Evolutionary conservation across 2,329 filamentous ascomycete species (phyloP).

Genomic region (Tolypocladium sp.): DNA sequence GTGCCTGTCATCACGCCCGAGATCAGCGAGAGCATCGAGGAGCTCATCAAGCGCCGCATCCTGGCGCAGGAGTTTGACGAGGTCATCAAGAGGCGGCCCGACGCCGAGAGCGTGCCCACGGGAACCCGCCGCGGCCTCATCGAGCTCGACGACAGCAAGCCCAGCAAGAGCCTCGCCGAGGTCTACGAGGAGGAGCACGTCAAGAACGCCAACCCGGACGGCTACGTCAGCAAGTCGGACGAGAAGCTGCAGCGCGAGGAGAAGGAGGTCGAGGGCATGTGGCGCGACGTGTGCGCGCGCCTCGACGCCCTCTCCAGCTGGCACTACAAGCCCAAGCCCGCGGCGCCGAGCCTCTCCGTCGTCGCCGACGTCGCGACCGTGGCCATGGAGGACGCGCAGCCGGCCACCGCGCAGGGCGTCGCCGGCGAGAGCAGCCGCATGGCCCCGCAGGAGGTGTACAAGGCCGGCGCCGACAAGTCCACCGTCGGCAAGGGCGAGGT

Average conservation of each 20-base stretch:
- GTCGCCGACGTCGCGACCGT: constrained; percentile 87
- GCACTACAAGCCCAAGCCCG: constrained; percentile 89
- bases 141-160: constrained; percentile 79
- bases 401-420: constrained; percentile 69
- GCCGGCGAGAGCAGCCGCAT: constrained; percentile 62
- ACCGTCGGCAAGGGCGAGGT: constrained; percentile 60
- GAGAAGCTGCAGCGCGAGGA: constrained; percentile 78
- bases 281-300: constrained; percentile 70
- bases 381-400: constrained; percentile 90
- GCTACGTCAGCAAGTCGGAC: constrained; percentile 71
- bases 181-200: constrained; percentile 92
- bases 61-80: constrained; percentile 88
- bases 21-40: constrained; percentile 83
- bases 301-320: constrained; percentile 87
- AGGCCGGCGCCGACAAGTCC: constrained; percentile 63
- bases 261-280: constrained; percentile 71
- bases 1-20: constrained; percentile 90
- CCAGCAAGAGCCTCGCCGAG: constrained; percentile 80
- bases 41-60: constrained; percentile 88
- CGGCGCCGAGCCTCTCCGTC: constrained; percentile 73
- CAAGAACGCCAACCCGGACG: constrained; percentile 64
- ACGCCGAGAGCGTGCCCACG: constrained; percentile 53
- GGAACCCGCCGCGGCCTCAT: constrained; percentile 61
- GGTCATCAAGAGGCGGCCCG: constrained; percentile 71
- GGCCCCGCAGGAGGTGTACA: constrained; percentile 91